Percentiles rank a stretch among this genome's conserved stretches.
Evolutionary conservation across 306 rosid species (phyloP).

Genomic region (Biancaea sappan): DNA sequence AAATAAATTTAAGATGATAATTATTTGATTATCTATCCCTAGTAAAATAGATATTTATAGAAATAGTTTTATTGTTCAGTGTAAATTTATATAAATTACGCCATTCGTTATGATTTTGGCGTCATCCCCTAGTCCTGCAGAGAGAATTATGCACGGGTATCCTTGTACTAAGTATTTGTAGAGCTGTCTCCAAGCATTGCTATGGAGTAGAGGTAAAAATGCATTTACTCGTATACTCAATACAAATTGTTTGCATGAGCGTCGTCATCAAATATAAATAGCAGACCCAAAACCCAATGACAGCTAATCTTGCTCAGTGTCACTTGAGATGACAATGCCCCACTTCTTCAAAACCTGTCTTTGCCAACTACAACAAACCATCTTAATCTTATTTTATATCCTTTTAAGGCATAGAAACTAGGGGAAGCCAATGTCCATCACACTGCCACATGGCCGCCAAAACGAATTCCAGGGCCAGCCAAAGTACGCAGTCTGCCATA

Average conservation of each 20-base stretch:
- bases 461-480: conserved; percentile 59
- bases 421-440: conserved; percentile 70
- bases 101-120: not conserved
- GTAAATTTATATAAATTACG: not conserved
- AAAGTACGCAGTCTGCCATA: conserved; percentile 51
- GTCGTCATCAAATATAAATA: conserved; percentile 52
- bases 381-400: conserved; percentile 63
- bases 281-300: conserved; percentile 44
- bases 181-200: conserved; percentile 27
- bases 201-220: conserved; percentile 2
- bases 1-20: too few species aligned
- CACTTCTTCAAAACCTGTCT: conserved; percentile 36
- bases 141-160: conserved; percentile 7
- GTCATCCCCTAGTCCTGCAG: not conserved
- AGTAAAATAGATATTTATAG: too few species aligned
- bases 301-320: conserved; percentile 31
- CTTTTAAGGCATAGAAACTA: conserved; percentile 62
- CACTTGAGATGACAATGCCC: conserved; percentile 36
- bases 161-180: conserved; percentile 2
- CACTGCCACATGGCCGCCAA: conserved; percentile 62
- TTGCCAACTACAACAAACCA: conserved; percentile 55
- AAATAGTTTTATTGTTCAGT: not conserved
- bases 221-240: conserved; percentile 36
- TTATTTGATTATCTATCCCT: not conserved
- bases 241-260: conserved; percentile 45